phyloP scores from a whole-genome alignment of 2,329 filamentous ascomycete species.

The Lizonia empirigonia region DNA sequence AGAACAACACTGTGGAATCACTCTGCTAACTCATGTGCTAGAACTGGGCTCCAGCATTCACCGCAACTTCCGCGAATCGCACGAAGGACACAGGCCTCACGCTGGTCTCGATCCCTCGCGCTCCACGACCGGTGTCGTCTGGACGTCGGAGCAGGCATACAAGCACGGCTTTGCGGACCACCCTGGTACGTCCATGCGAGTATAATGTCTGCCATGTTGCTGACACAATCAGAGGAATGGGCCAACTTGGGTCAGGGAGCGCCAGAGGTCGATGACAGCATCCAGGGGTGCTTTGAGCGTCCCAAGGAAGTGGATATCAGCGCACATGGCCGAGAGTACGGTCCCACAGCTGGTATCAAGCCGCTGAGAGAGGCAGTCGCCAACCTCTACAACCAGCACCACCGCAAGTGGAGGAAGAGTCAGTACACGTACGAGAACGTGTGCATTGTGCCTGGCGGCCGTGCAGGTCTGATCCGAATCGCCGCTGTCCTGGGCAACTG shows the following conservation, averaged over 20 bases:
- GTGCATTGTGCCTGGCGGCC: constrained; percentile 90
- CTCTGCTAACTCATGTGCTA: neutral
- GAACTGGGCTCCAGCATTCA: constrained; percentile 48
- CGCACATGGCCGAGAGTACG: constrained; percentile 81
- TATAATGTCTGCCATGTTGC: too few species aligned
- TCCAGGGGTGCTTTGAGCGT: constrained; percentile 84
- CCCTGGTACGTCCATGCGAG: too few species aligned
- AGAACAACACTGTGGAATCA: neutral
- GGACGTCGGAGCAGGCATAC: constrained; percentile 85
- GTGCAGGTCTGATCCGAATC: constrained; percentile 91
- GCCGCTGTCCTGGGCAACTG: constrained; percentile 92
- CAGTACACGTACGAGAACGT: constrained; percentile 98
- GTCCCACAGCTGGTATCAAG: constrained; percentile 92
- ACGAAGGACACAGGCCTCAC: constrained; percentile 89
- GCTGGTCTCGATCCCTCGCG: constrained; percentile 87
- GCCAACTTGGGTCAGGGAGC: constrained; percentile 94
- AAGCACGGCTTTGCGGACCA: constrained; percentile 88
- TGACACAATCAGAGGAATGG: too few species aligned
- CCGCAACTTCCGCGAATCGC: constrained; percentile 84
- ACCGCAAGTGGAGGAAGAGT: constrained; percentile 83
- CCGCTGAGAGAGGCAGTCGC: constrained; percentile 87
- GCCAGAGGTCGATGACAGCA: constrained; percentile 91
- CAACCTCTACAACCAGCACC: constrained; percentile 89
- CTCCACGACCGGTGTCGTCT: constrained; percentile 91
- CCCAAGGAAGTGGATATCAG: constrained; percentile 79